Base-by-base conservation (phyloP, 768 basidiomycete species). In the Hygrophorus pudorinus region DNA sequence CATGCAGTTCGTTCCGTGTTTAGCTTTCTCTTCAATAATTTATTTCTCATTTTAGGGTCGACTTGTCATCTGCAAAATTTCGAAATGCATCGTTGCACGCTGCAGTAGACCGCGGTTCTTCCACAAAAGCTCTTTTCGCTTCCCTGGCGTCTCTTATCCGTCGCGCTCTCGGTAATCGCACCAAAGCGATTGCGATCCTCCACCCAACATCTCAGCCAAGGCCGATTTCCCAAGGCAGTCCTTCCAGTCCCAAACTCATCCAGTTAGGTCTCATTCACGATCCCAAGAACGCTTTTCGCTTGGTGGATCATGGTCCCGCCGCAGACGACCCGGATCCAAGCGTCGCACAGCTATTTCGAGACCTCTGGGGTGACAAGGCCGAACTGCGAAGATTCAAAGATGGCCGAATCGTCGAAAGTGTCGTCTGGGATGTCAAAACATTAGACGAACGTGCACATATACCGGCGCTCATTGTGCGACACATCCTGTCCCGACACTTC, bases 341-440 rank as follows among this genome's bases (percentile, higher is more conserved):
- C 8, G 68, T 61, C 4, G 67, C 73, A 0, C 63, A 72, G 36
- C 69, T 66, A 2, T 99, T 96, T 71, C 78, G 82, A 17, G 73
- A 78, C 4, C 67, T 98, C 51, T 99, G 96, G 96, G 94, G 93
- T 0, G 67, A 76, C 31, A 94, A 91, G 60, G 81, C 92, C 0
- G 94, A 98, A 56, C 67, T 97, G 13, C 75, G 96, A 5, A 76
- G 93, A 31, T 99, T 99, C 71, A 93, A 97, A 61, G 93, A 99
- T 54, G 94, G 94, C 1, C 75, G 83, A 13, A 97, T 98, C 49
- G 57, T 75, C 4, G 91, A 97, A 61, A 89, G 85, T 52, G 90
- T 97, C n/a, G 92, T 98, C 2, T 99, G 96, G 96, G 85, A 96
- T 14, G 78, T 89, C 6, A 73, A 76, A 48, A 82, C 77, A 2